Evolutionary conservation across 2,329 filamentous ascomycete species (phyloP), one percentile per base, ranked within the genome.

Genomic region (Salinomyces thailandicus): DNA sequence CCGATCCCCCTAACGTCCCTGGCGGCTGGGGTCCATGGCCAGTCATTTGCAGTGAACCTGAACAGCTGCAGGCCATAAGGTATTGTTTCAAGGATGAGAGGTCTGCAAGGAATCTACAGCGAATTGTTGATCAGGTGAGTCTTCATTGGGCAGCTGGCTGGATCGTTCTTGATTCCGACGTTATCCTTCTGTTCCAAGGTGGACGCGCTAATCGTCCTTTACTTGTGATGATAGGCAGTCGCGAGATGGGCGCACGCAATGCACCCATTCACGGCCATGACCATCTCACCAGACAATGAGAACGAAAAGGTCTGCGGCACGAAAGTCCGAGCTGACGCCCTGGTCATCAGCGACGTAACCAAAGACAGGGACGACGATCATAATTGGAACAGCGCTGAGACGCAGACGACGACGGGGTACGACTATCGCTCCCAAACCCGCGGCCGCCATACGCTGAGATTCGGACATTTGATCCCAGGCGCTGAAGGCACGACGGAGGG

Each of bases 31-130:
- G 45, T 15, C 45, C 45, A n/a, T 49, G 47, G 47, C 45, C 47
- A 5, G 22, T 35, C 24, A 31, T 38, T 15, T 46, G 44, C 36
- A 14, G 22, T 4, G 20, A 15, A 4, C 32, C 41, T 2, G 19
- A 33, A 8, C 31, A 36, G 15, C 18, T 13, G 4, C 42, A 45
- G 5, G 38, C 48, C 5, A 11, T 50, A 3, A 38, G 43, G 12
- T 51, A 50, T 36, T 51, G 49, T 30, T 50, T 41, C 36, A 29
- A 32, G 4, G 41, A 50, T 31, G 14, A 19, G 12, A 34, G 49
- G 13, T 49, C 46, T 1, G 33, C 42, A 2, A 31, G 22, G 1
- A 48, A 47, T 11, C 45, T 51, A 14, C n/a, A 37, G 11, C 8
- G 30, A 5, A 29, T 50, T 16, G 11, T 50, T 7, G 29, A 46